These are phyloP conservation scores for Pachyrhizus erosus DNA, from an alignment of 306 rosid genomes.

Conservation along the genomic window DNA sequence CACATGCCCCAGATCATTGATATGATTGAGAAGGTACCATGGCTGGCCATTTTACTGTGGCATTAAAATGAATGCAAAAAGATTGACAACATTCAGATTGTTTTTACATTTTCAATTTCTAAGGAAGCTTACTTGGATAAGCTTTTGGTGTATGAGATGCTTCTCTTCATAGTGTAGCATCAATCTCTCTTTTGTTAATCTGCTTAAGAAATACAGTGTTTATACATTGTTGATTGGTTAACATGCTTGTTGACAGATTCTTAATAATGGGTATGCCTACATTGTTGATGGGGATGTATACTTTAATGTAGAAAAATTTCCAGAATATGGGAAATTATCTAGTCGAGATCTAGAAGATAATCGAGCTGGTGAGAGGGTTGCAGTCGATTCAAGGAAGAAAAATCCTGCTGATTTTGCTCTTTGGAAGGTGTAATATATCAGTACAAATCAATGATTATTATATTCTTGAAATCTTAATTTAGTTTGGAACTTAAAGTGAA, in stretches of 20 bases:
- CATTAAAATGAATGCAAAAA: slow-evolving; percentile 1
- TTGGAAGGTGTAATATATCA: slow-evolving; percentile 75
- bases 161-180: slow-evolving; percentile 16
- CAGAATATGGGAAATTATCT: slow-evolving; percentile 84
- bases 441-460: slow-evolving; percentile 7
- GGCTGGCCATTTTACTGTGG: slow-evolving; percentile 16
- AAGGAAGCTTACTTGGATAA: slow-evolving; percentile 30
- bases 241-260: slow-evolving; percentile 70
- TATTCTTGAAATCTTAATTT: slow-evolving; percentile 26
- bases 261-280: slow-evolving; percentile 88
- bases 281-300: slow-evolving; percentile 86
- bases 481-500: slow-evolving; percentile 31
- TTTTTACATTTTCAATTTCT: slow-evolving; percentile 35
- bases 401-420: slow-evolving; percentile 98
- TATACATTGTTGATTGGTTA: slow-evolving; percentile 40
- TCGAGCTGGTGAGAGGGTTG: slow-evolving; percentile 97
- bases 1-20: slow-evolving; percentile 87
- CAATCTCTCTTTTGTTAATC: slow-evolving; percentile 17
- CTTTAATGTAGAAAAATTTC: slow-evolving; percentile 80
- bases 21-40: slow-evolving; percentile 84
- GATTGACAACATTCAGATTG: slow-evolving; percentile 2
- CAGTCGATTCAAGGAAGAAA: slow-evolving; percentile 89
- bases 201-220: slow-evolving; percentile 30
- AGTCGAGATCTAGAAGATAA: slow-evolving; percentile 89
- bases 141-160: slow-evolving; percentile 13